phyloP scores from a whole-genome alignment of 495 filamentous ascomycete genomes.

The Delitschia confertaspora region DNA sequence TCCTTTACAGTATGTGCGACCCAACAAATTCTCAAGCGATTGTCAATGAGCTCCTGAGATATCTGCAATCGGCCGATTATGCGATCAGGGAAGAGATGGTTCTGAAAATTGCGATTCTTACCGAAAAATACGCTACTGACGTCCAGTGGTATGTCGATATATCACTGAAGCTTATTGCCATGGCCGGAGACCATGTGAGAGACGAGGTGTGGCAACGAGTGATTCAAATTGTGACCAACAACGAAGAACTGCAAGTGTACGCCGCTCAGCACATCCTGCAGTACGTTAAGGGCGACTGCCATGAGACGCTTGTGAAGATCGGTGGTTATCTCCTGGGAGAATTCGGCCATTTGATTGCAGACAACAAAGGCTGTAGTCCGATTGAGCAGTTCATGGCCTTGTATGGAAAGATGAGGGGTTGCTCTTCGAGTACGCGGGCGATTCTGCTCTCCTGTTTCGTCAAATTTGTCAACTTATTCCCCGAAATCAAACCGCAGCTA shows the following conservation, averaged over 20 bases:
- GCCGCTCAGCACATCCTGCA: conserved; percentile 84
- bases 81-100: conserved; percentile 99
- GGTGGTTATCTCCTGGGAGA: conserved; percentile 93
- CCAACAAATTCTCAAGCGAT: conserved; percentile 82
- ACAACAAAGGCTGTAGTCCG: conserved; percentile 82
- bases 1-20: conserved; percentile 99
- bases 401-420: conserved; percentile 79
- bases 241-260: conserved; percentile 95
- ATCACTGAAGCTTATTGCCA: conserved; percentile 84
- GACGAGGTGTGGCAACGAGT: conserved; percentile 99
- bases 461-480: conserved; percentile 98
- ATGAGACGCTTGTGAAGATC: conserved; percentile 96
- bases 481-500: conserved; percentile 95
- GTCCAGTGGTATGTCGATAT: conserved; percentile 99
- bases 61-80: conserved; percentile 93
- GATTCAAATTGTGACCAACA: conserved; percentile 98
- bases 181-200: conserved; percentile 97
- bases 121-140: conserved; percentile 97
- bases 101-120: conserved; percentile 93
- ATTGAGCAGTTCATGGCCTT: conserved; percentile 97
- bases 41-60: conserved; percentile 86
- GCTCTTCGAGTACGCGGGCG: conserved; percentile 78
- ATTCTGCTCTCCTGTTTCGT: conserved; percentile 92
- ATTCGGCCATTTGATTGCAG: conserved; percentile 97
- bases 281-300: conserved; percentile 86